Base-by-base conservation (phyloP, 441 rosid genomes). In the Adansonia madagascariensis region DNA sequence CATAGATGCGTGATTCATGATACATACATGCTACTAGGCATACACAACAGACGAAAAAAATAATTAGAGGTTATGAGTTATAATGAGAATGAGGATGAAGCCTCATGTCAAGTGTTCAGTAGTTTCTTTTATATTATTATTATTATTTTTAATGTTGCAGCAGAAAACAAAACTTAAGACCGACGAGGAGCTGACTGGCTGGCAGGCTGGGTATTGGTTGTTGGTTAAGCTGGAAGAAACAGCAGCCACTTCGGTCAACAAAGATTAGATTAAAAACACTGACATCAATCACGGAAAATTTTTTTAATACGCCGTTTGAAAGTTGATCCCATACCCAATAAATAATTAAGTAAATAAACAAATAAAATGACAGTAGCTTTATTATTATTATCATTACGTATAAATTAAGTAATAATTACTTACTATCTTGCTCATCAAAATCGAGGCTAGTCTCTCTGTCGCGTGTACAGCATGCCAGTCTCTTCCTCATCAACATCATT, bases 341-440 rank as follows among this genome's bases (percentile, higher is more conserved):
- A 6, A 15, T 8, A 4, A n/a, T 12, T 14, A 44, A 27, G 41
- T 35, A 35, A 35, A 35, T 35, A 35, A 35, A 35, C 41, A 6
- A 18, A 7, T 8, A 35, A 31, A 71, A 73, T 22, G 18, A 14
- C 0, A 52, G 10, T 67, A 18, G 1, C 27, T 43, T 15, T 1
- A 66, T 43, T 18, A 46, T 27, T 1, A 64, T 39, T 24, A 46
- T 44, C 6, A 20, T 49, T 68, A 68, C 3, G 22, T 18, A 44
- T 20, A 43, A 47, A 7, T 0, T 39, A 39, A 24, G 17, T 64
- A 49, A 1, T 11, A 47, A 67, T 20, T 35, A 18, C 94, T 93
- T 88, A 95, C 98, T 78, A 20, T 90, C 86, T 82, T 87, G 94
- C 75, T 94, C 94, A 71, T 94, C 96, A 20, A 92, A 90, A 84